Conservation (phyloP, 2,329 filamentous ascomycete genomes). For the Xylariaceae sp. region DNA sequence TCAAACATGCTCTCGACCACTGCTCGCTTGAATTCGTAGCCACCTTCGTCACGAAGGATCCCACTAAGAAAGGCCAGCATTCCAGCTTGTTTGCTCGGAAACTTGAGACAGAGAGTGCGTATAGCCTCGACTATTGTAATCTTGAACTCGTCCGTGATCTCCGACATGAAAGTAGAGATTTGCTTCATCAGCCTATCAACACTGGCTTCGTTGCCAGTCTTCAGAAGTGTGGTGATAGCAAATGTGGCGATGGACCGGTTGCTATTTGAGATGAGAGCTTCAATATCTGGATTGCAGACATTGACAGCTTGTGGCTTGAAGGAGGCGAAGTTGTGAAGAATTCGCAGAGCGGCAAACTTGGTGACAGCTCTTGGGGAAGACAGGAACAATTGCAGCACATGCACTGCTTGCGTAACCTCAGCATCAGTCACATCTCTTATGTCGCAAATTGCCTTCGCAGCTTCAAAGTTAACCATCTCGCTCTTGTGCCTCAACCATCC, state of each 20-base stretch:
- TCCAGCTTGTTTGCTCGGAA: conserved; percentile 94
- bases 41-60: conserved; percentile 94
- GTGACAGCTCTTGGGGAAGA: conserved; percentile 92
- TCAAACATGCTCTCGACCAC: conserved; percentile 99
- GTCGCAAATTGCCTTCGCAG: conserved; percentile 95
- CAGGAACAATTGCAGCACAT: conserved; percentile 93
- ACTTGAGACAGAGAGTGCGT: conserved; percentile 92
- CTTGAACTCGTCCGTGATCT: conserved; percentile 99
- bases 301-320: conserved; percentile 94
- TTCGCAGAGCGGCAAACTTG: conserved; percentile 95
- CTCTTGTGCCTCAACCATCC: conserved; percentile 98
- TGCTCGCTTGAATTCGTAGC: conserved; percentile 95
- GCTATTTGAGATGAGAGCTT: conserved; percentile 91
- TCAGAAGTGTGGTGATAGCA: conserved; percentile 94
- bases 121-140: conserved; percentile 99
- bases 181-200: conserved; percentile 98
- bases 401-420: conserved; percentile 87
- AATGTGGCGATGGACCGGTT: conserved; percentile 98
- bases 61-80: conserved; percentile 97
- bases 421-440: conserved; percentile 89
- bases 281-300: conserved; percentile 94
- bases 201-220: conserved; percentile 96
- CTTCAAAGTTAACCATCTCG: conserved; percentile 99
- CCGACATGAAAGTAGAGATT: conserved; percentile 96
- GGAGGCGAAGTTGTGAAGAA: conserved; percentile 91